Conservation (phyloP, 129 eudicot genomes). For the Chrysanthemum makinoi region DNA sequence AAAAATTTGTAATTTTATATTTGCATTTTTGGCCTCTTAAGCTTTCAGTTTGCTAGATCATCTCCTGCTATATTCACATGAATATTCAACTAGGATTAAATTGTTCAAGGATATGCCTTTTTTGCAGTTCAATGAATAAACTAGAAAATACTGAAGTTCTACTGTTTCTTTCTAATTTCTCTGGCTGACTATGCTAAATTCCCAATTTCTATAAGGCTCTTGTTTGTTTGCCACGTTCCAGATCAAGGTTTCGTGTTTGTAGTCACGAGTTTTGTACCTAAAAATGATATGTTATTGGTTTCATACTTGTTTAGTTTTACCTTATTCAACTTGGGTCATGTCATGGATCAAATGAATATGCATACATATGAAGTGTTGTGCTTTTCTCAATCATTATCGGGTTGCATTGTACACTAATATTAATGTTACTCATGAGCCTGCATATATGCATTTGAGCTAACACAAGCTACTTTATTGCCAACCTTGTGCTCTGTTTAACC, state of each 20-base stretch:
- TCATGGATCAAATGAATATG: slow-evolving; percentile 7
- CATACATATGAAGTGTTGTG: background rate
- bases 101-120: background rate
- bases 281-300: background rate
- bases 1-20: background rate
- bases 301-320: background rate
- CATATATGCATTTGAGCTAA: background rate
- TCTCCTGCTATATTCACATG: background rate
- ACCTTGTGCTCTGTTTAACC: background rate
- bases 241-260: background rate
- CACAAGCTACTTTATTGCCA: background rate
- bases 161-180: background rate
- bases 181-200: no score
- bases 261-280: background rate
- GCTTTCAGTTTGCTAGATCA: background rate
- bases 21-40: background rate
- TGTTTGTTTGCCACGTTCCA: background rate
- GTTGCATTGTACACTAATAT: background rate
- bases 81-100: slow-evolving; percentile 3
- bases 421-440: background rate
- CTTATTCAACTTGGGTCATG: background rate
- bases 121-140: background rate
- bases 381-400: background rate
- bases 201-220: no score
- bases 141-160: background rate